Percentiles rank a stretch among this genome's conserved stretches.
phyloP scores from a whole-genome alignment of 129 eudicot species.

The Dittrichia graveolens region DNA sequence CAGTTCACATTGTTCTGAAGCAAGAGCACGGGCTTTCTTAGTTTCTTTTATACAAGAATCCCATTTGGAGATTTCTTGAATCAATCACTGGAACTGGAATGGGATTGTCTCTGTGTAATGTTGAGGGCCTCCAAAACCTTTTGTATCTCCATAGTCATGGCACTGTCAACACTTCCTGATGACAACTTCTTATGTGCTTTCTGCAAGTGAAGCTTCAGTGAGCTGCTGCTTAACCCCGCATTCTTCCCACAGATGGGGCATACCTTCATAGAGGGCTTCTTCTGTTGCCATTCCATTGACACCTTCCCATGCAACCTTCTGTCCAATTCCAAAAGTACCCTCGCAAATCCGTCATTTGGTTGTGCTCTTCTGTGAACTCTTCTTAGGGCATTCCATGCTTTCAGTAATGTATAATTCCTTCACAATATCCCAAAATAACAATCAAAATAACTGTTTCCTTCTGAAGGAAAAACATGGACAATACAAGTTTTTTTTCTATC shows the following conservation, averaged over 20 bases:
- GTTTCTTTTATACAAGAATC: not conserved
- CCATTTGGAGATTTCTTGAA: constrained; percentile 1
- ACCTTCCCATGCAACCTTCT: constrained; percentile 75
- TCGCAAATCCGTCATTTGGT: constrained; percentile 96
- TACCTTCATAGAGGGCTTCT: constrained; percentile 78
- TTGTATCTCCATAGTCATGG: constrained; percentile 94
- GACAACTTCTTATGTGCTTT: constrained; percentile 88
- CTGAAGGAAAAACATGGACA: not conserved
- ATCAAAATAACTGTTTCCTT: not conserved
- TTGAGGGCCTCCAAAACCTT: constrained; percentile 79
- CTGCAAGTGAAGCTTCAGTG: constrained; percentile 90
- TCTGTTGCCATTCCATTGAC: constrained; percentile 97
- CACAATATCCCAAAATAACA: constrained; percentile 14
- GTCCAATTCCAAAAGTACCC: constrained; percentile 74
- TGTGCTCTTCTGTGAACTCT: constrained; percentile 92
- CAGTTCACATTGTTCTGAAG: constrained; percentile 2
- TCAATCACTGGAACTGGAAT: constrained; percentile 47
- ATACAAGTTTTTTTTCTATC: not conserved
- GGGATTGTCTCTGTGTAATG: constrained; percentile 63
- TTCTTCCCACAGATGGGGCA: constrained; percentile 95
- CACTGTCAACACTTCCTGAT: constrained; percentile 97
- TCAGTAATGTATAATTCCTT: constrained; percentile 72
- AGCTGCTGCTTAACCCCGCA: constrained; percentile 90
- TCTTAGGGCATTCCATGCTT: constrained; percentile 83
- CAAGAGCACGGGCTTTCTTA: not conserved